These are phyloP conservation scores for Trichomonas tenax DNA, from an alignment of 208 protist species.

Conservation along the genomic window DNA sequence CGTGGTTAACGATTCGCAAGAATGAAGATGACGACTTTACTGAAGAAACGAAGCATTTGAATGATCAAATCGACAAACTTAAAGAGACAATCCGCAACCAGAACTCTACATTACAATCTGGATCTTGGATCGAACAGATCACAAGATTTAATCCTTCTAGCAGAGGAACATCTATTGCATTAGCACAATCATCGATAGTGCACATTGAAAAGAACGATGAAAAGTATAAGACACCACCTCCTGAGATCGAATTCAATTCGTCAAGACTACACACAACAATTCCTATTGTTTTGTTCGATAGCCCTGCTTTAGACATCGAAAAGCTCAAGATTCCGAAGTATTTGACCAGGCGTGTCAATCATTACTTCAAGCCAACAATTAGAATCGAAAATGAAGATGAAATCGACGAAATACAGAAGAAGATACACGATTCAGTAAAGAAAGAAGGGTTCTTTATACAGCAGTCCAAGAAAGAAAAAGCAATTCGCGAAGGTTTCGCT, in stretches of 20 bases:
- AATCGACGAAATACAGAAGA: neutral
- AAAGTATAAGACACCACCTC: neutral
- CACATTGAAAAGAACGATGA: neutral
- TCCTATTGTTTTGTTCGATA: neutral
- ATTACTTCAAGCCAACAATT: neutral
- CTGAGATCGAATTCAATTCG: neutral
- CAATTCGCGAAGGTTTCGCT: neutral
- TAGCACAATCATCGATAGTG: neutral
- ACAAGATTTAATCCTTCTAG: neutral
- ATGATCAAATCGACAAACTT: neutral
- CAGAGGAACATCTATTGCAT: neutral
- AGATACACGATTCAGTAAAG: neutral
- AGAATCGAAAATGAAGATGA: neutral
- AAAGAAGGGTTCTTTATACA: neutral
- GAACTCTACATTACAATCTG: neutral
- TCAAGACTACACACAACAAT: neutral
- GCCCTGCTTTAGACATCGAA: neutral
- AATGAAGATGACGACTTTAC: neutral
- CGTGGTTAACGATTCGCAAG: neutral
- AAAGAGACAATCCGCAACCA: neutral
- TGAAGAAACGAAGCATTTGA: neutral
- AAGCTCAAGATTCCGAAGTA: neutral
- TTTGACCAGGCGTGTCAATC: neutral
- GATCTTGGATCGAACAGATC: neutral
- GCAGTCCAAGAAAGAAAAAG: neutral